Conservation (phyloP, 2,329 filamentous ascomycete genomes). For the Diaporthe vexans region DNA sequence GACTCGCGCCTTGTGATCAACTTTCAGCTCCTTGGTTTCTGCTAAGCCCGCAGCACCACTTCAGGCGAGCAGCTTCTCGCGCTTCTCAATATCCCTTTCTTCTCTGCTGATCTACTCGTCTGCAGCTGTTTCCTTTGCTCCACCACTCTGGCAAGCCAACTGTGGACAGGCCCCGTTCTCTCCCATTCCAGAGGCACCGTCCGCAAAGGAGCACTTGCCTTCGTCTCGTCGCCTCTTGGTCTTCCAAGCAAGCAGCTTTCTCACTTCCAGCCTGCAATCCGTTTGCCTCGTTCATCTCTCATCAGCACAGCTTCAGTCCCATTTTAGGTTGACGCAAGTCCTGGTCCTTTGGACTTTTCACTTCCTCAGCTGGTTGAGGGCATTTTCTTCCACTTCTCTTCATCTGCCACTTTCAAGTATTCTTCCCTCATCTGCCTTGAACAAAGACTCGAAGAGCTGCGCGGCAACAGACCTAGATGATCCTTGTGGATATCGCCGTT, state of each 20-base stretch:
- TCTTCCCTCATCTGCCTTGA: too few species aligned
- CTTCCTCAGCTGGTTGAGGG: accelerated
- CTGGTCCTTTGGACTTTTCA: background rate
- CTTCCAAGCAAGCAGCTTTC: background rate
- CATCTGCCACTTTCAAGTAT: too few species aligned
- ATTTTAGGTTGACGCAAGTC: background rate
- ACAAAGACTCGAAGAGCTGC: too few species aligned
- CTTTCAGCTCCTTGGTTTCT: too few species aligned
- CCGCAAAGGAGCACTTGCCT: background rate
- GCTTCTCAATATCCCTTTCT: accelerated
- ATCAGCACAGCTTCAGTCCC: too few species aligned
- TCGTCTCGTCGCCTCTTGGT: background rate
- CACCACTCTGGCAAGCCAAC: too few species aligned
- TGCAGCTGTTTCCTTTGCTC: background rate
- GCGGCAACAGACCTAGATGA: too few species aligned
- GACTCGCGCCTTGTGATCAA: background rate
- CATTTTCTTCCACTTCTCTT: too few species aligned
- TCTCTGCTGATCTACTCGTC: background rate
- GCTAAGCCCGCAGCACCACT: background rate
- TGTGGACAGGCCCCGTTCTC: background rate
- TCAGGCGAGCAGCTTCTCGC: background rate
- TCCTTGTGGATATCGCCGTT: too few species aligned
- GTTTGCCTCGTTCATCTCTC: too few species aligned
- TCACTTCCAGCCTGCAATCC: too few species aligned
- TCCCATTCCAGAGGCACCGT: too few species aligned